Percentiles rank a stretch among this genome's conserved stretches.
phyloP scores from a whole-genome alignment of 1,284 basidiomycete genomes.

The Tausonia pullulans region DNA sequence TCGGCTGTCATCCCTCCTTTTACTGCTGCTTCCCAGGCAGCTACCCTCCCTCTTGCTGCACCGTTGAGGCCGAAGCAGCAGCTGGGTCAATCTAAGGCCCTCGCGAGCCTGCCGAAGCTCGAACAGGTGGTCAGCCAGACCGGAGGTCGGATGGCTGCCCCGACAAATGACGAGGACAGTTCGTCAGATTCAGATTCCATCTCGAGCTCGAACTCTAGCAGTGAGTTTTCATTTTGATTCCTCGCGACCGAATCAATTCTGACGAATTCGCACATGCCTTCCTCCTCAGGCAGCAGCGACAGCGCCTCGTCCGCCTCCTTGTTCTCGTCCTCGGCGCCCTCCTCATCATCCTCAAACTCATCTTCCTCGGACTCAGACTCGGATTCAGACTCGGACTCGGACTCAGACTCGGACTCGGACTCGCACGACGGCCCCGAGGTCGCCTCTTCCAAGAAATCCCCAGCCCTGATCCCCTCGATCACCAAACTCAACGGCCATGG shows the following conservation, averaged over 20 bases:
- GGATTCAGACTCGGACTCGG: slow-evolving; percentile 1
- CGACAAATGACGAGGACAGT: background rate
- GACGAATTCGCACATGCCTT: background rate
- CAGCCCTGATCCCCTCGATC: background rate
- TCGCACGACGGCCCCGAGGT: slow-evolving; percentile 14
- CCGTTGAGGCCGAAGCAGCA: too few species aligned
- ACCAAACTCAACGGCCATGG: background rate
- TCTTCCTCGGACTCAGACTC: slow-evolving; percentile 17
- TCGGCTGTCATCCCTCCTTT: too few species aligned
- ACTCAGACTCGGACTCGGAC: background rate
- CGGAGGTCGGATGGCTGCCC: background rate
- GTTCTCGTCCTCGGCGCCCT: slow-evolving; percentile 19
- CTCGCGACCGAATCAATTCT: background rate
- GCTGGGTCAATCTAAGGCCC: too few species aligned
- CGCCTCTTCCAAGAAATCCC: slow-evolving; percentile 1
- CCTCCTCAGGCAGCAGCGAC: background rate
- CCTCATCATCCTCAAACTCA: slow-evolving; percentile 19
- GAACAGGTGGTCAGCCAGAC: background rate
- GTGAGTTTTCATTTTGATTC: background rate
- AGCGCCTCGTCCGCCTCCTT: slow-evolving; percentile 8
- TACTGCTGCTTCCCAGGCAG: too few species aligned
- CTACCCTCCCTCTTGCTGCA: too few species aligned
- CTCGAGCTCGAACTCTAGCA: background rate
- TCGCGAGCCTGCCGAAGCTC: background rate
- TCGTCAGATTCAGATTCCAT: background rate